Conservation (phyloP, 768 basidiomycete species). For the Auriscalpium orientale region DNA sequence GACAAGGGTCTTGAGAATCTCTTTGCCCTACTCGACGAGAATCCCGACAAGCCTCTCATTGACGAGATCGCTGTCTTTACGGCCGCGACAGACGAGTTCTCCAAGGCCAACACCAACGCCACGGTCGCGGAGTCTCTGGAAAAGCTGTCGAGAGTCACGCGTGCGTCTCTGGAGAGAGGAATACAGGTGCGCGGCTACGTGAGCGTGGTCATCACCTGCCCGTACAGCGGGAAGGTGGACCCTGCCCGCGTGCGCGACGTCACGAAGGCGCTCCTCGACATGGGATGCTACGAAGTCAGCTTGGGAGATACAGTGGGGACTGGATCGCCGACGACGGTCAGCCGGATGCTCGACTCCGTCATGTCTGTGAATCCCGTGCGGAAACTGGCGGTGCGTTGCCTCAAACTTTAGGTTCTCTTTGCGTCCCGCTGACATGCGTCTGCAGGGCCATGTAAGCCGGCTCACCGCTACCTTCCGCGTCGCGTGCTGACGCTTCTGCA, state of each 20-base stretch:
- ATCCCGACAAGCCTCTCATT: conserved; percentile 40
- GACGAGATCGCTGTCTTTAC: conserved; percentile 89
- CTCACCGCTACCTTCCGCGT: not conserved
- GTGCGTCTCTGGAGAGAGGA: conserved; percentile 48
- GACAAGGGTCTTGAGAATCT: conserved; percentile 68
- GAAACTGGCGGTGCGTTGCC: conserved; percentile 55
- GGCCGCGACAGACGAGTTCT: conserved; percentile 82
- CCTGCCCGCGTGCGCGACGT: conserved; percentile 59
- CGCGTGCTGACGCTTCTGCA: conserved; percentile 23
- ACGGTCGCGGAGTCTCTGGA: conserved; percentile 63
- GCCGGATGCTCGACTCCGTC: conserved; percentile 63
- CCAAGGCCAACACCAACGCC: conserved; percentile 77
- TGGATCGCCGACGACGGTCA: conserved; percentile 65
- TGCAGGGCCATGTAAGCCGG: conserved; percentile 47
- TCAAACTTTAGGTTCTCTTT: not conserved
- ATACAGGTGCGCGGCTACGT: conserved; percentile 80
- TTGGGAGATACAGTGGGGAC: conserved; percentile 89
- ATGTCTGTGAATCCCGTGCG: conserved; percentile 51
- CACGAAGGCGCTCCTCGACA: conserved; percentile 62
- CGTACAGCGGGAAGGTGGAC: conserved; percentile 76
- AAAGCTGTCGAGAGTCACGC: conserved; percentile 53
- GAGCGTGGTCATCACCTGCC: conserved; percentile 77
- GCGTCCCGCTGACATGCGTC: not conserved
- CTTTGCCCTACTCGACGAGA: conserved; percentile 41
- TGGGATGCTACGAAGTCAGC: conserved; percentile 94